Evolutionary conservation across 805 yeast genomes (phyloP), one percentile per base, ranked within the genome.

Genomic region (Zygoascus bituminiphila): DNA sequence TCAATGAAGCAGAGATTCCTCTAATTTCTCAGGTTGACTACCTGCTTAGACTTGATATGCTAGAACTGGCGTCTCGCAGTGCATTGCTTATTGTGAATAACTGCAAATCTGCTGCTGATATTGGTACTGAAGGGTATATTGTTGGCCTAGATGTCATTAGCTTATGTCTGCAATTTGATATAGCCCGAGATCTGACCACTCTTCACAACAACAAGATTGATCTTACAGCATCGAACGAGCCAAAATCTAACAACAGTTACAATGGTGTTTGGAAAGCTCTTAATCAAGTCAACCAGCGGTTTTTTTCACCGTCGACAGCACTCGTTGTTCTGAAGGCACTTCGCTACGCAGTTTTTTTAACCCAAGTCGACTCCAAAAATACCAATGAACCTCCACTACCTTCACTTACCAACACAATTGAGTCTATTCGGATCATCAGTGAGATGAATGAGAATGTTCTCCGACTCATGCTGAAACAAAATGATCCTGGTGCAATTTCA

Each of bases 401-500:
- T 22, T 22, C 42, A 12, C 15, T 14, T 2, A 21, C 25, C 14
- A 19, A 19, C 5, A 3, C 42, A 2, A 20, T 39, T 19, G 22
- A 14, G 10, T 14, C 20, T 39, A 58, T 75, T 20, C 57, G 62
- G n/a, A 69, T 65, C 47, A 65, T 73, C 39, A 59, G 69, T 15
- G 77, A 74, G 48, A 60, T 69, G 42, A 66, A 67, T 12, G 61
- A 70, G 1, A 53, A 57, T 9, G 63, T 65, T 42, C 57, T 72
- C 40, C 67, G 8, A 14, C 20, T 15, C 22, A 9, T 24, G 33
- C 19, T 24, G 5, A 23, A 69, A 31, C 51, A 79, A 4, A 55
- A 61, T 0, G 66, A 72, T 51, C 57, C 64, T n/a, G 62, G 65
- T 2, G 73, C 79, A 4, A 68, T 82, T 43, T 60, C 62, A n/a